A percentile compares a stretch with the other conserved stretches of the same genome.
Conservation (phyloP, 345 rosid genomes). For the Arabidopsis suecica region DNA sequence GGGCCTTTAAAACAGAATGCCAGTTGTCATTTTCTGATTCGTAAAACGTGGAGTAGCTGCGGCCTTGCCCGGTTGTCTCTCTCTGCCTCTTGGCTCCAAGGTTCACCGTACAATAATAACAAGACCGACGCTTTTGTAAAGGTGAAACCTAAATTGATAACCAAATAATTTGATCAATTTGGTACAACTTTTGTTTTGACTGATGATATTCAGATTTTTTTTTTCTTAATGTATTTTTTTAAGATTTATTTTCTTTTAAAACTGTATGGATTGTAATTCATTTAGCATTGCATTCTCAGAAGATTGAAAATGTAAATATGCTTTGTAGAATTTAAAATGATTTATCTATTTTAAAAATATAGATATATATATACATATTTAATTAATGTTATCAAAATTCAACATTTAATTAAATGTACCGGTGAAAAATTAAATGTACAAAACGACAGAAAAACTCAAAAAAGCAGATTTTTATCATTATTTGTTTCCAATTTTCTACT, state of each 20-base stretch:
- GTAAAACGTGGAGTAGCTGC: constrained; percentile 39
- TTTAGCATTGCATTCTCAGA: background rate
- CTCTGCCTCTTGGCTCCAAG: constrained; percentile 15
- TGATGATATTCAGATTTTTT: background rate
- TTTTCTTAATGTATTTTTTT: too few species aligned
- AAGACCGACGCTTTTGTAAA: constrained; percentile 36
- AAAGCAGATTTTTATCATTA: background rate
- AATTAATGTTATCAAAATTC: background rate
- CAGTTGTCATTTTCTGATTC: constrained; percentile 11
- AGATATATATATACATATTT: background rate
- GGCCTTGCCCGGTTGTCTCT: constrained; percentile 25
- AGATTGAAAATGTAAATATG: background rate
- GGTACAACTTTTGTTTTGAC: constrained; percentile 10
- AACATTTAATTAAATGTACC: background rate
- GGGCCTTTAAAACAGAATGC: constrained; percentile 14
- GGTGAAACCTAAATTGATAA: constrained; percentile 19
- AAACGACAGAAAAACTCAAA: constrained; percentile 9
- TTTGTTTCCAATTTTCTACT: background rate
- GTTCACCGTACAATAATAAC: constrained; percentile 29
- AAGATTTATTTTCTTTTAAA: too few species aligned
- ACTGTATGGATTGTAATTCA: background rate
- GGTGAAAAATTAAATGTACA: background rate
- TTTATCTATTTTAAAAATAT: background rate
- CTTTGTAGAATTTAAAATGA: background rate
- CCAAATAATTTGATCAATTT: background rate